Base-by-base conservation (phyloP, 2,329 filamentous ascomycete genomes). In the Dactylellina drechsleri region DNA sequence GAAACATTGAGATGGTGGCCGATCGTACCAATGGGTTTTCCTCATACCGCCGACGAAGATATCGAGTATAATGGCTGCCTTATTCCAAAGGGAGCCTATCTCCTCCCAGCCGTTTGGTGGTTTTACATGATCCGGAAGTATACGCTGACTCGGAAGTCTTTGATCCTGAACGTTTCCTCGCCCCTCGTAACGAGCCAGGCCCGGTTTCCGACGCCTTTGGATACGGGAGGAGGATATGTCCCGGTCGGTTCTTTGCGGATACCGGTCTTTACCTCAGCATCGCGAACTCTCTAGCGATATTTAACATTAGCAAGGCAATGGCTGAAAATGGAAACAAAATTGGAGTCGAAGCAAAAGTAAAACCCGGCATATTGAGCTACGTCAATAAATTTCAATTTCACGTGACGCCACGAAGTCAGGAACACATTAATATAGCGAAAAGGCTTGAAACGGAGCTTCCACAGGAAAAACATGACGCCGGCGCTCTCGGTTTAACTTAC, bases 211-310 rank as follows among this genome's bases (percentile, higher is more conserved):
- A 68, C 26, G 56, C 23, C 6, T 68, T 87, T 78, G 86, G 86
- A 26, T 87, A 85, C 84, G 86, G 86, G 5, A 82, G 86, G 2
- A 80, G 86, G 4, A 84, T 86, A 2, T 88, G 86, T 79, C 84
- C 83, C 52, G 86, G 86, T 0, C 82, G 86, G 78, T 85, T 83
- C 1, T 81, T 89, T 16, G 87, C 87, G 1, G 87, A 89, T 80
- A 86, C 88, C 78, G 86, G 87, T 4, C 86, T 86, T 0, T 88
- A 86, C 83, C 84, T 89, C 77, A 87, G 85, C 0, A 82, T 89
- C 52, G 85, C 86, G 7, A 81, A 87, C 13, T 78, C 88, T 28
- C 81, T 89, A 5, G 89, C 87, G 86, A 86, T 83, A 0, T 89
- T 88, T 78, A 82, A 83, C 65, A 85, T 88, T 67, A 13, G 36